Percentiles rank a stretch among this genome's conserved stretches.
Conservation (phyloP, 306 rosid species). For the Acacia melanoxylon region DNA sequence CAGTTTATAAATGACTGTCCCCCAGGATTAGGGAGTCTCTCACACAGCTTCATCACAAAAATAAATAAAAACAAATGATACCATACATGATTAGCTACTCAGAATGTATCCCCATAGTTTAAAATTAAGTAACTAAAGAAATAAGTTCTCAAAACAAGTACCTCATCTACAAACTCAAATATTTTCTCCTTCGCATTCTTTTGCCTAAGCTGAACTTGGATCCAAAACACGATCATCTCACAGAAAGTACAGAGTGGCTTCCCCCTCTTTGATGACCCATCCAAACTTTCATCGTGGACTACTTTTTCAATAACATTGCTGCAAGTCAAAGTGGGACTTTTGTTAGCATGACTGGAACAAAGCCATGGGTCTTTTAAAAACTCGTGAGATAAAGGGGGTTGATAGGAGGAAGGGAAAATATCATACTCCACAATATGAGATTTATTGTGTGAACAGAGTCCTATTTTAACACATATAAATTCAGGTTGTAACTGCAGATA, state of each 20-base stretch:
- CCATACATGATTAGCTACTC: not conserved
- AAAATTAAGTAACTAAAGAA: not conserved
- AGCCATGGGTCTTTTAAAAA: not conserved
- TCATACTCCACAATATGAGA: slow-evolving; percentile 41
- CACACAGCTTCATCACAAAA: slow-evolving; percentile 56
- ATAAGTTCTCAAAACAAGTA: slow-evolving; percentile 24
- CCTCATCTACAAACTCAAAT: slow-evolving; percentile 61
- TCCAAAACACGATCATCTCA: slow-evolving; percentile 68
- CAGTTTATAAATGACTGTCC: slow-evolving; percentile 64
- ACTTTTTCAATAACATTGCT: slow-evolving; percentile 58
- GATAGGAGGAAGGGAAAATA: slow-evolving; percentile 15
- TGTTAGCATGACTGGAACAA: slow-evolving; percentile 23
- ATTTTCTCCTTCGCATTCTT: slow-evolving; percentile 53
- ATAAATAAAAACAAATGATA: slow-evolving; percentile 11
- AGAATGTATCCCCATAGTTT: not conserved
- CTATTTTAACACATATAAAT: slow-evolving; percentile 52
- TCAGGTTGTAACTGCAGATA: slow-evolving; percentile 59
- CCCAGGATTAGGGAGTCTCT: slow-evolving; percentile 65
- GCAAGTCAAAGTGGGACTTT: slow-evolving; percentile 36
- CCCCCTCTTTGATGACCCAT: slow-evolving; percentile 35
- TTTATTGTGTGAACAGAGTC: slow-evolving; percentile 47
- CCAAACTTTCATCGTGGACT: slow-evolving; percentile 42
- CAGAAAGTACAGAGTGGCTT: slow-evolving; percentile 59
- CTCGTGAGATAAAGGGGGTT: not conserved
- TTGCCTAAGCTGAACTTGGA: slow-evolving; percentile 70